Evolutionary conservation across 2,329 filamentous ascomycete species (phyloP), one percentile per base, ranked within the genome.

Genomic region (Thielaviopsis cerberus): DNA sequence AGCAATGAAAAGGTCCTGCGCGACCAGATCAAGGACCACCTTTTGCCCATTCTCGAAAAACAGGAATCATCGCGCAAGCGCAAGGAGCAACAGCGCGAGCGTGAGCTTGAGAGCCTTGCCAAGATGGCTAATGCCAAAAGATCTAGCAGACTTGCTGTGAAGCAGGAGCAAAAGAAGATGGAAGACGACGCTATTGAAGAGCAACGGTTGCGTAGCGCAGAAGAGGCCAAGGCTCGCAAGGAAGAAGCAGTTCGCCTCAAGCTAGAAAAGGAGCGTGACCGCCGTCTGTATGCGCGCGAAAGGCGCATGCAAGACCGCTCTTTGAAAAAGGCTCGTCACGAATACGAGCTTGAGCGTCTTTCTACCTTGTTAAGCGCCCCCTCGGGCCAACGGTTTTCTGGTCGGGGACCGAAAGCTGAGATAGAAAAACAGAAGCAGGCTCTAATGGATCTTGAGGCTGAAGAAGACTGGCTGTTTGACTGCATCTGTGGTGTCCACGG

Each of bases 121-220:
- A 91, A 92, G 67, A 78, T 97, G 71, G 88, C 88, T n/a, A 87
- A 85, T 59, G 91, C 92, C 3, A 98, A 98, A 72, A 78, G 92
- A 62, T 98, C 92, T 0, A 94, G 88, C 65, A 82, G 92, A 62
- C 81, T 98, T 63, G 90, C 91, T 20, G 79, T 79, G 15, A 64
- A 63, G 4, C 62, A 62, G 27, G 63, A 65, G 52, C 59, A 59
- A 24, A 61, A 61, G 50, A 56, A 34, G n/a, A 55, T 53, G 11
- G 59, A 58, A 24, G 54, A 61, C 30, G 48, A 57, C 24, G 59
- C 54, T 7, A 53, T 45, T 6, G 41, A 56, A 10, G 48, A 57
- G 22, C 50, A 58, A 30, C 72, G 6, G 13, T 26, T 27, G 22
- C 50, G 45, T 10, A 54, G 52, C 13, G 86, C 91, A 57, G 74